These are phyloP conservation scores for Salix caprea DNA, from an alignment of 345 rosid species.

Conservation along the genomic window DNA sequence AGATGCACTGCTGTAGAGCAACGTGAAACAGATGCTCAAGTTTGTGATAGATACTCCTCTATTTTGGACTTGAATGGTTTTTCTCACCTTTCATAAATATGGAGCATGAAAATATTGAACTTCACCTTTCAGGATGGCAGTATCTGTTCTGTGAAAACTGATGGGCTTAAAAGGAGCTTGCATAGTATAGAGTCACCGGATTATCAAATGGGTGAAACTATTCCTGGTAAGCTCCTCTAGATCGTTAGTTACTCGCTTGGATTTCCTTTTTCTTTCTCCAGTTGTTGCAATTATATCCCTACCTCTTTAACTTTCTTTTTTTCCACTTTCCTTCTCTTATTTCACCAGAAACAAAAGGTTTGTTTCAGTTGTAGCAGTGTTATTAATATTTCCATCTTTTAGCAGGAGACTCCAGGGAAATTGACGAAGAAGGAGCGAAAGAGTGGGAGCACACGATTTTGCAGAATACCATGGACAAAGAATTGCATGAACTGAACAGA, in stretches of 20 bases:
- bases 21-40: slow-evolving; percentile 73
- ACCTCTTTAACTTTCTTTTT: not conserved
- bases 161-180: slow-evolving; percentile 83
- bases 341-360: not conserved
- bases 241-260: not conserved
- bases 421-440: slow-evolving; percentile 77
- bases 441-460: slow-evolving; percentile 97
- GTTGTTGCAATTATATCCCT: not conserved
- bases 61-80: not conserved
- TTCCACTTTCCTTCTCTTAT: not conserved
- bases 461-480: slow-evolving; percentile 90
- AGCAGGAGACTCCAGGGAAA: slow-evolving; percentile 67
- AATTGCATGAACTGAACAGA: slow-evolving; percentile 79
- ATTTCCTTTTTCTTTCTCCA: not conserved
- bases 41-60: slow-evolving; percentile 33
- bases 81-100: slow-evolving; percentile 1
- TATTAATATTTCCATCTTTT: slow-evolving; percentile 11
- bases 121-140: slow-evolving; percentile 58
- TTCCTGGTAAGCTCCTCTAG: slow-evolving; percentile 44
- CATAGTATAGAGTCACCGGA: slow-evolving; percentile 72
- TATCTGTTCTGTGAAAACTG: slow-evolving; percentile 57
- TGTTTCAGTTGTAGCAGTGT: not conserved
- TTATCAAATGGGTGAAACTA: slow-evolving; percentile 73
- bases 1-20: slow-evolving; percentile 50
- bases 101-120: slow-evolving; percentile 7